phyloP scores from a whole-genome alignment of 1,139 yeast species.

The Yamadazyma dushanensis region DNA sequence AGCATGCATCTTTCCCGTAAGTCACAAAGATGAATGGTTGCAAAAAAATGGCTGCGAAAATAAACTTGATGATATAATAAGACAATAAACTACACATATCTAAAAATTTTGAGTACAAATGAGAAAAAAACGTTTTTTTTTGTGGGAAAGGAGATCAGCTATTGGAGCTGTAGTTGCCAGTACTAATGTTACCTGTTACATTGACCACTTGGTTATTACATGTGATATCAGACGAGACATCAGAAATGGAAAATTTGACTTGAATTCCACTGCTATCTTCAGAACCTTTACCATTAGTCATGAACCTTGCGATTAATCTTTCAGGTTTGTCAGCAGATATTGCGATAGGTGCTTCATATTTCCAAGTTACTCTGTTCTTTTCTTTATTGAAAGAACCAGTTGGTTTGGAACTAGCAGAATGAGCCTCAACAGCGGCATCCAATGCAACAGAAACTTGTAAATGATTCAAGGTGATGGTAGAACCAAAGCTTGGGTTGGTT shows the following conservation, averaged over 20 bases:
- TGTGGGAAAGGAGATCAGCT: too few relatives aligned
- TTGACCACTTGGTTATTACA: conserved; percentile 14
- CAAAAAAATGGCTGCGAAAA: conserved; percentile 3
- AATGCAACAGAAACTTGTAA: conserved; percentile 70
- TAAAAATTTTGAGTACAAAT: too few relatives aligned
- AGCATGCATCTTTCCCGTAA: background rate
- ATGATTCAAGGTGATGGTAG: conserved; percentile 50
- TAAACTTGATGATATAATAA: background rate
- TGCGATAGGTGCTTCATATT: conserved; percentile 52
- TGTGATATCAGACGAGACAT: conserved; percentile 19
- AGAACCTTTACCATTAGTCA: conserved; percentile 59
- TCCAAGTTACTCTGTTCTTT: conserved; percentile 84
- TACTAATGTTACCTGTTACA: conserved; percentile 15
- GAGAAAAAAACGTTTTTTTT: too few relatives aligned
- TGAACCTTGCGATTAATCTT: conserved; percentile 68
- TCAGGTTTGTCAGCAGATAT: conserved; percentile 37
- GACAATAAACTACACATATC: background rate
- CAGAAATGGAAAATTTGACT: conserved; percentile 51
- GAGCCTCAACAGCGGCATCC: conserved; percentile 41
- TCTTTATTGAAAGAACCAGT: conserved; percentile 87
- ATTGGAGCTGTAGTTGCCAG: conserved; percentile 18
- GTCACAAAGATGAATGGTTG: background rate
- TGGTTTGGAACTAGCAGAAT: conserved; percentile 84
- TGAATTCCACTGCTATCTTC: conserved; percentile 74
- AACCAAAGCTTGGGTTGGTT: conserved; percentile 52